Evolutionary conservation across 108 stramenopile genomes (phyloP).

Genomic region (Nannochloropsis oceanica): DNA sequence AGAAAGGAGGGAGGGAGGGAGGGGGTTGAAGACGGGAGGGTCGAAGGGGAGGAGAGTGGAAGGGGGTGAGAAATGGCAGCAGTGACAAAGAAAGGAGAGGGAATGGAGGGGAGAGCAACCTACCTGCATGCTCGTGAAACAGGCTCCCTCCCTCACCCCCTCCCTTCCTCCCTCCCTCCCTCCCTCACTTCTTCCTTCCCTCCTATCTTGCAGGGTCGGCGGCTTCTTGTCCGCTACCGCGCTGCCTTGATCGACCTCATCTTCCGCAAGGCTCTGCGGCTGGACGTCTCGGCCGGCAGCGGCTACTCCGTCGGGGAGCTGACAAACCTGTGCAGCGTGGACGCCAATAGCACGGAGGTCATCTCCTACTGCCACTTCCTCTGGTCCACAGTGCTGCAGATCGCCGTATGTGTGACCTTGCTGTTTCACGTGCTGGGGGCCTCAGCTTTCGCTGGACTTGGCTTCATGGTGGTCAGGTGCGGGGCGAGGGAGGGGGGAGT

Average conservation of each 20-base stretch:
- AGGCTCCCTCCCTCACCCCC: background rate
- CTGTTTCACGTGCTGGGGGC: conserved; percentile 26
- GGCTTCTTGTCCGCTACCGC: conserved; percentile 13
- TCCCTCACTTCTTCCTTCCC: background rate
- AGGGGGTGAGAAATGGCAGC: too few relatives aligned
- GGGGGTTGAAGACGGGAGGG: too few relatives aligned
- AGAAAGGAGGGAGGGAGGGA: too few relatives aligned
- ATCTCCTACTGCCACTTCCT: conserved; percentile 12
- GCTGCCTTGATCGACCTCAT: conserved; percentile 17
- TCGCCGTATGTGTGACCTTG: conserved; percentile 9
- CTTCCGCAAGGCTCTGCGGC: conserved; percentile 22
- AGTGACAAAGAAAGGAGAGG: too few relatives aligned
- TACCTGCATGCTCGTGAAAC: too few relatives aligned
- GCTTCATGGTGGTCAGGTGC: conserved; percentile 63
- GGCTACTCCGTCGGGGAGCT: conserved; percentile 15
- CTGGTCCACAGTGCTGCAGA: conserved; percentile 23
- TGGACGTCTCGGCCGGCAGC: background rate
- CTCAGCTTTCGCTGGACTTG: conserved; percentile 52
- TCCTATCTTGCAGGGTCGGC: conserved; percentile 2
- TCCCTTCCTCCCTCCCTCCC: background rate
- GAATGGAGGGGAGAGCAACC: too few relatives aligned
- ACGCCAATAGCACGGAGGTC: background rate
- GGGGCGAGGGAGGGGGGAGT: background rate
- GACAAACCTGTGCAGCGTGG: conserved; percentile 24
- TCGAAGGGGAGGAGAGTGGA: too few relatives aligned